Conservation (phyloP, 345 rosid genomes). For the Eucalyptus polybractea region DNA sequence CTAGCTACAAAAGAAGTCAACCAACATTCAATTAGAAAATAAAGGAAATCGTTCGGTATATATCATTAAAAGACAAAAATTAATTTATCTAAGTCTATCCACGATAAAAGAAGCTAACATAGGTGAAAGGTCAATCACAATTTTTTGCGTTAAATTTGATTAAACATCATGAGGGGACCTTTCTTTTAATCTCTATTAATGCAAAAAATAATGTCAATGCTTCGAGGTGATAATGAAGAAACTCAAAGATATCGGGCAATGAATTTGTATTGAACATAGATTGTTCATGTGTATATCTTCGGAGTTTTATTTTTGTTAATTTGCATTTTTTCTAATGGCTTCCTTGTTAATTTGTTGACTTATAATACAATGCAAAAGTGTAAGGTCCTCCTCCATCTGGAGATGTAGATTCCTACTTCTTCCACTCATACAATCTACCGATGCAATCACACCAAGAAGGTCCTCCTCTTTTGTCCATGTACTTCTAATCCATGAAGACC, state of each 20-base stretch:
- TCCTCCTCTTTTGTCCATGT: slow-evolving; percentile 28
- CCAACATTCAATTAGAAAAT: background rate
- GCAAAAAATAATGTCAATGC: background rate
- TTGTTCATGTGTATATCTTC: background rate
- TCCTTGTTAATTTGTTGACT: slow-evolving; percentile 2
- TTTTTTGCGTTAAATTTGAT: background rate
- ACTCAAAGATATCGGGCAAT: background rate
- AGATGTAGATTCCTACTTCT: slow-evolving; percentile 28
- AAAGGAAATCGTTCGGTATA: background rate
- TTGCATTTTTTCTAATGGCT: background rate
- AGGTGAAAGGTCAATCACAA: background rate
- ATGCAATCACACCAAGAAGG: slow-evolving; percentile 27
- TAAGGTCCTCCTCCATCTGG: slow-evolving; percentile 35
- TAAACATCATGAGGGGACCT: background rate
- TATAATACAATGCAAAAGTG: slow-evolving; percentile 20
- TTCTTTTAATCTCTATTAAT: background rate
- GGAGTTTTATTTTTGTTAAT: background rate
- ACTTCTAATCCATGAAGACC: slow-evolving; percentile 8
- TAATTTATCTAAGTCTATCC: background rate
- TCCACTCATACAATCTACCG: slow-evolving; percentile 16
- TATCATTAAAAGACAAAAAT: background rate
- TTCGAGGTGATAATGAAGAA: background rate
- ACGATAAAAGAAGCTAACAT: background rate
- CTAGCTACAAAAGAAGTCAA: background rate
- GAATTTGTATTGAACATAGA: background rate